Base-by-base conservation (phyloP, 371 early-diverging fungal species). In the Rhizopus sp. region DNA sequence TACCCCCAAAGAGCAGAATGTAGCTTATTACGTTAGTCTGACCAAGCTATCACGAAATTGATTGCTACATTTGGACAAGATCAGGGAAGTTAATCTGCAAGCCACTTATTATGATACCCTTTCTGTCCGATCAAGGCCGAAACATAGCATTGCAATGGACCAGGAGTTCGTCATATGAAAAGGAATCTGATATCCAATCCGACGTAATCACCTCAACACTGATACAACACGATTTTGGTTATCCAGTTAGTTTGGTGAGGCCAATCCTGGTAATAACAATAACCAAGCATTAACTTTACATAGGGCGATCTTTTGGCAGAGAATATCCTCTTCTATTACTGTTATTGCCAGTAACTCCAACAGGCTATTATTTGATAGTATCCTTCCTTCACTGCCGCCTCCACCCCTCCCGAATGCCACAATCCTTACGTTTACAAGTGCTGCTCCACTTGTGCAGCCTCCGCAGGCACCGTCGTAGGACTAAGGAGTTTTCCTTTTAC, bases 171-270 rank as follows among this genome's bases (percentile, higher is more conserved):
- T 17, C 33, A 13, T 30, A 34, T 33, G 35, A 38, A 47, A 37
- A 47, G 31, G 3, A 38, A 23, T 23, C 38, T 55, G 56, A 55
- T 45, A 48, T 55, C 16, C 48, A 37, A 15, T 37, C 56, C 38
- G 56, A 55, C 37, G 48, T 47, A 16, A 55, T 55, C 32, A 55
- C 33, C 31, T 55, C 56, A 48, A 55, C 56, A 17, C 47, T 47
- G 30, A 41, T 55, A 29, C 48, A 55, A 35, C 37, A 23, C 23
- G 23, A 23, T 37, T 7, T 37, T 37, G 37, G 37, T 37, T 2
- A 23, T 23, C 23, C 23, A 23, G 2, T 23, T 23, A 23, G 23
- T 37, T 37, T 37, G 37, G 37, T 37, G 37, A 37, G 37, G 37
- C 2, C 37, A 37, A 37, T 7, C 37, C 3, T 37, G 37, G 37